Evolutionary conservation across 495 filamentous ascomycete genomes (phyloP).

Genomic region (Xylaria longipes): DNA sequence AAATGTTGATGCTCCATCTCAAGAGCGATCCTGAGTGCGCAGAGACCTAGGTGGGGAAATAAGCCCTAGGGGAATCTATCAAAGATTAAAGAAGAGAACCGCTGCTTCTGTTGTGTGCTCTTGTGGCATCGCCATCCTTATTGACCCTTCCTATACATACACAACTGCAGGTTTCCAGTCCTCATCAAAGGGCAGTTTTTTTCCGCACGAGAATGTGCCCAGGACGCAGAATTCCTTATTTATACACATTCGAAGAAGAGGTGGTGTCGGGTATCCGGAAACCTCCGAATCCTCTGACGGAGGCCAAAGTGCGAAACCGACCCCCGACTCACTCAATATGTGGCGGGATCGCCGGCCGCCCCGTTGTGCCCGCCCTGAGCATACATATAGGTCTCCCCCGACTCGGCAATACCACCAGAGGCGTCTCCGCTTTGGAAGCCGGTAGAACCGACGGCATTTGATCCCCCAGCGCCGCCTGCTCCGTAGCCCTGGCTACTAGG

Average conservation of each 20-base stretch:
- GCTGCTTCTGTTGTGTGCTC: constrained; percentile 35
- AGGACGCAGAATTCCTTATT: constrained; percentile 19
- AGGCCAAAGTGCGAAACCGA: constrained; percentile 2
- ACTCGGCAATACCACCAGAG: constrained; percentile 65
- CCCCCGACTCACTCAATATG: constrained; percentile 11
- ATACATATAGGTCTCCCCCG: constrained; percentile 67
- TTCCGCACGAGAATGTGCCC: constrained; percentile 15
- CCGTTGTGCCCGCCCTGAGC: constrained; percentile 75
- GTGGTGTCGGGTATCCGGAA: constrained; percentile 8
- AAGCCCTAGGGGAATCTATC: constrained; percentile 48
- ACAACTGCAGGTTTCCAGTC: constrained; percentile 28
- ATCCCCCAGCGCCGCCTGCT: constrained; percentile 52
- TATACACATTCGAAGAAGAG: constrained; percentile 27
- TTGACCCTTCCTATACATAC: constrained; percentile 44
- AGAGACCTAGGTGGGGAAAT: constrained; percentile 32
- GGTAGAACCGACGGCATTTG: constrained; percentile 49
- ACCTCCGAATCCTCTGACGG: neutral
- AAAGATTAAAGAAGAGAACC: constrained; percentile 36
- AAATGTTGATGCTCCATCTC: constrained; percentile 33
- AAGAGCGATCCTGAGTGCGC: constrained; percentile 37
- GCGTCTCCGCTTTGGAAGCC: constrained; percentile 64
- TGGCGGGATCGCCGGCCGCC: constrained; percentile 57
- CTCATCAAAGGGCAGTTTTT: constrained; percentile 28
- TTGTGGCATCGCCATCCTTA: constrained; percentile 32
- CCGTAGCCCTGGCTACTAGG: constrained; percentile 75